Conservation (phyloP, 495 filamentous ascomycete species). For the Arthonia radiata region DNA sequence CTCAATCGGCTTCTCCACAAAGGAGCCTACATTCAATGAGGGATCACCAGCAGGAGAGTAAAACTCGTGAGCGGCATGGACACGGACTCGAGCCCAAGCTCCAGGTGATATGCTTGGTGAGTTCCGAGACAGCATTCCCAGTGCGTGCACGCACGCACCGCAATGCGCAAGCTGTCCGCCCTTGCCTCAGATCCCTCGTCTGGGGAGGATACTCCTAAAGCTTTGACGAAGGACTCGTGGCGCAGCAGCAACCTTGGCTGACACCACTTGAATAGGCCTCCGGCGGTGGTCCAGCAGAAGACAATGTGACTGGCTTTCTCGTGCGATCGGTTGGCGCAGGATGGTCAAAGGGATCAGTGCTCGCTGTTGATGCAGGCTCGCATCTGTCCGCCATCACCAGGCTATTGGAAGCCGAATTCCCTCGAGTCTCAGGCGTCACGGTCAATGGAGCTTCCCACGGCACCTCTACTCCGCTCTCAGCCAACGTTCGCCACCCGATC, state of each 20-base stretch:
- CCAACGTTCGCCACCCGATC: too few relatives aligned
- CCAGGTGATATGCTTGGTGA: background rate
- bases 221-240: too few relatives aligned
- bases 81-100: background rate
- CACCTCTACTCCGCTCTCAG: too few relatives aligned
- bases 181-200: too few relatives aligned
- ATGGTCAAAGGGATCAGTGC: constrained; percentile 56
- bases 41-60: background rate
- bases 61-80: background rate
- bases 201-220: too few relatives aligned
- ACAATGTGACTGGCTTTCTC: constrained; percentile 69
- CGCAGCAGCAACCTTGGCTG: background rate
- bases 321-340: constrained; percentile 53
- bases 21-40: background rate
- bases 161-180: too few relatives aligned
- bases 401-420: constrained; percentile 33
- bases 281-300: constrained; percentile 73
- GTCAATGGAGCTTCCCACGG: too few relatives aligned
- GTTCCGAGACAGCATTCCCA: background rate
- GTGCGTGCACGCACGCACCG: too few relatives aligned
- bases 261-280: constrained; percentile 35
- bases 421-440: constrained; percentile 4
- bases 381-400: constrained; percentile 62
- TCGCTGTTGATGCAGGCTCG: constrained; percentile 81
- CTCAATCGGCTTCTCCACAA: background rate